A percentile compares a stretch with the other conserved stretches of the same genome.
Conservation (phyloP, 1,284 basidiomycete species). For the Malassezia yamatoensis region DNA sequence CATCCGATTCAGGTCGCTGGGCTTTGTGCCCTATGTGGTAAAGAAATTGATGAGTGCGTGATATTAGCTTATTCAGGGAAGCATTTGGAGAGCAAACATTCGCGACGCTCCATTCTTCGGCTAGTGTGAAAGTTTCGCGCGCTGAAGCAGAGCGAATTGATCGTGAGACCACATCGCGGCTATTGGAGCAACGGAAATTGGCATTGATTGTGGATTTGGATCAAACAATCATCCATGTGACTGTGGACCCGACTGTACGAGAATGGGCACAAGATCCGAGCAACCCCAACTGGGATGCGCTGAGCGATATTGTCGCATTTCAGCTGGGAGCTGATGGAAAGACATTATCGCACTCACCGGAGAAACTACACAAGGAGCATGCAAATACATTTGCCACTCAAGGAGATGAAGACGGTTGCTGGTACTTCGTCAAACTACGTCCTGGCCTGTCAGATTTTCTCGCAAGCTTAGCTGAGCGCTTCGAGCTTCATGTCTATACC, state of each 20-base stretch:
- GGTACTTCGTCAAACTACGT: conserved; percentile 90
- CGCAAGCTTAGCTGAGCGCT: conserved; percentile 61
- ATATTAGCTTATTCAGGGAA: not conserved
- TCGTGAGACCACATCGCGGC: conserved; percentile 64
- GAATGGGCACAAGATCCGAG: conserved; percentile 81
- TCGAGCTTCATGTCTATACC: conserved; percentile 98
- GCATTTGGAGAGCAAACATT: conserved; percentile 18
- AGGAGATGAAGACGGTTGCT: conserved; percentile 55
- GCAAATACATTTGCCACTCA: conserved; percentile 11
- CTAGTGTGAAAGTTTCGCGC: conserved; percentile 37
- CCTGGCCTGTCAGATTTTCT: conserved; percentile 79
- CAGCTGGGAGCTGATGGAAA: conserved; percentile 70
- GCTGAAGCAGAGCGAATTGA: conserved; percentile 77
- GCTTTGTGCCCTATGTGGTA: conserved; percentile 83
- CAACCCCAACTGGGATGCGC: conserved; percentile 78
- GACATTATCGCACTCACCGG: conserved; percentile 14
- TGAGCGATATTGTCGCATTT: conserved; percentile 76
- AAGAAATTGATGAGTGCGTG: conserved; percentile 77
- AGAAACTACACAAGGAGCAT: conserved; percentile 26
- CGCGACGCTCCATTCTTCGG: conserved; percentile 38
- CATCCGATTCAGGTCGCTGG: conserved; percentile 86
- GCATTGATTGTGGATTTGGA: conserved; percentile 96
- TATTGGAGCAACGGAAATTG: conserved; percentile 67
- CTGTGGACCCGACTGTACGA: conserved; percentile 92
- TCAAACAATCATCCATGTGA: conserved; percentile 96